phyloP scores from a whole-genome alignment of 768 basidiomycete species.

The Tylopilus subfusipes region DNA sequence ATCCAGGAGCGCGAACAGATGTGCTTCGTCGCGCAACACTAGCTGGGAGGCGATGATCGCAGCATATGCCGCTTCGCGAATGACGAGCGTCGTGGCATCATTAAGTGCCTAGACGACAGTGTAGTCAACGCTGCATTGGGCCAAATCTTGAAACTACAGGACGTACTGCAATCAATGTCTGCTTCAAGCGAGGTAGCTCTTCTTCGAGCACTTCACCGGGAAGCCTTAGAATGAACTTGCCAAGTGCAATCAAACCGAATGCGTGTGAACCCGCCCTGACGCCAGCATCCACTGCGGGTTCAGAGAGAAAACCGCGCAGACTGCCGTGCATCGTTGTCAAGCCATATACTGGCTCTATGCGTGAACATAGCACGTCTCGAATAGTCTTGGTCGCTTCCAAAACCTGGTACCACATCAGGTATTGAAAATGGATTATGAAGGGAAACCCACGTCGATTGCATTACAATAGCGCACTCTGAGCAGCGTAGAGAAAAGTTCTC shows the following conservation, averaged over 20 bases:
- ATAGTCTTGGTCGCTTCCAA: conserved; percentile 80
- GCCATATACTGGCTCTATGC: conserved; percentile 81
- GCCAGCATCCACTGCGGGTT: conserved; percentile 48
- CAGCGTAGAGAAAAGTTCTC: conserved; percentile 68
- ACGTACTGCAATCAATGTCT: conserved; percentile 66
- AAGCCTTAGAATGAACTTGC: conserved; percentile 76
- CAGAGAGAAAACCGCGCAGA: conserved; percentile 59
- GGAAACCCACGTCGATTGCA: conserved; percentile 56
- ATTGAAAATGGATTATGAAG: background rate
- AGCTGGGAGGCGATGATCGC: conserved; percentile 82
- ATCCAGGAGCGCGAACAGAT: conserved; percentile 76
- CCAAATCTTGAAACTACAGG: background rate
- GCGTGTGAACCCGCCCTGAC: conserved; percentile 67
- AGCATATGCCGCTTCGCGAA: conserved; percentile 80
- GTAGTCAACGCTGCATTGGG: background rate
- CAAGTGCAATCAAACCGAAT: conserved; percentile 79
- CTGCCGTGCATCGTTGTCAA: conserved; percentile 78
- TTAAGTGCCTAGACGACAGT: conserved; percentile 56
- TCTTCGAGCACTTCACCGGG: conserved; percentile 85
- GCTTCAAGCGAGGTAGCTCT: conserved; percentile 73
- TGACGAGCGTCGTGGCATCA: conserved; percentile 66
- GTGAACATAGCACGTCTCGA: conserved; percentile 67
- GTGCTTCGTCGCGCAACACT: conserved; percentile 77
- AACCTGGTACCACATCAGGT: conserved; percentile 45
- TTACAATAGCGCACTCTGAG: conserved; percentile 72